Evolutionary conservation across 2,329 filamentous ascomycete species (phyloP), one percentile per base, ranked within the genome.

Genomic region (Hortaea werneckii): DNA sequence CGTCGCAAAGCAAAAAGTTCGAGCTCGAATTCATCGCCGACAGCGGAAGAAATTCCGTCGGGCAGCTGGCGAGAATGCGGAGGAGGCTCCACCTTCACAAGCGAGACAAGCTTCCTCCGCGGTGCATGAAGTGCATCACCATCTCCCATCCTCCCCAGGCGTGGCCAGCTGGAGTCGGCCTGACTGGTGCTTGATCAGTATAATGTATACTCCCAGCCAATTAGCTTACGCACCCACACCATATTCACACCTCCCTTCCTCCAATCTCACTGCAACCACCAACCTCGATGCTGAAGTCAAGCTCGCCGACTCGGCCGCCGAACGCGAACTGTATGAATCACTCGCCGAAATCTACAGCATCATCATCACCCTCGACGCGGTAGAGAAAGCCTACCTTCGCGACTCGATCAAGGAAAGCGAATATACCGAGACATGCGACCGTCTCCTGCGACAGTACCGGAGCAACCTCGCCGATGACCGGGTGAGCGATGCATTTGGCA

Each of bases 291-390:
- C 95, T 73, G 92, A 96, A 75, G 88, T 95, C 57, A 95, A 95
- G 67, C 78, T 98, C 50, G 81, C 87, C 42, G 83, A 86, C 35
- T 94, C 83, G 20, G 82, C 85, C 55, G 83, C 86, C 37, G 90
- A 96, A 69, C 83, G 90, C 50, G 89, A 98, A 63, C 75, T 96
- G 1, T 87, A 95, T 65, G 92, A 96, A 62, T 96, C 92, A 1
- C 79, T 98, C 10, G 92, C 90, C 45, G 92, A 98, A 67, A 82
- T 98, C 26, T 98, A 96, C 68, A 95, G 89, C 69, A 96, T 98
- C 55, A 90, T 98, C 34, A 79, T 95, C 50, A 96, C 92, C 0
- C 74, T 98, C 3, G 92, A 98, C 63, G 88, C 94, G 53, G 78
- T 98, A 1, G 92, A 98, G 61, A 95, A 94, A 65, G 94, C 90